Percentiles rank a stretch among this genome's conserved stretches.
phyloP scores from a whole-genome alignment of 768 basidiomycete genomes.

The Leccinum incarnatum region DNA sequence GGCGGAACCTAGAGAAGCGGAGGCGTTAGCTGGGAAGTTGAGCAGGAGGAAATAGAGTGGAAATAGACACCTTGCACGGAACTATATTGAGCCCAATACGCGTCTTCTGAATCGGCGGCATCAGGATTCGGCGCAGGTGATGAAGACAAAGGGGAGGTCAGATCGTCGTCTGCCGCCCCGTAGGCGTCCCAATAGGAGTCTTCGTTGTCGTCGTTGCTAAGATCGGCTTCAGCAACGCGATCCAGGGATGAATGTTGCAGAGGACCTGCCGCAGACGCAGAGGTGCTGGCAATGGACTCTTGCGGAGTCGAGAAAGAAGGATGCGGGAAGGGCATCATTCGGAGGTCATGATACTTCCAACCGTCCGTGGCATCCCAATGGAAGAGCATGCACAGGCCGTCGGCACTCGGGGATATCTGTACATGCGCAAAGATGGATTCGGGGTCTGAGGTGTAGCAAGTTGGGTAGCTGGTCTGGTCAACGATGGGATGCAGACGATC shows the following conservation, averaged over 20 bases:
- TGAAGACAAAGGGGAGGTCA: conserved; percentile 11
- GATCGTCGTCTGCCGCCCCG: conserved; percentile 36
- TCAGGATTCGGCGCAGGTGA: conserved; percentile 16
- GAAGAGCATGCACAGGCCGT: conserved; percentile 61
- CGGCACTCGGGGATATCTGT: conserved; percentile 37
- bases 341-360: conserved; percentile 73
- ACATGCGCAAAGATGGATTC: conserved; percentile 59
- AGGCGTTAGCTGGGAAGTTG: conserved; percentile 5
- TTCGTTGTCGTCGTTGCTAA: conserved; percentile 36
- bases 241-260: background rate
- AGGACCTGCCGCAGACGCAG: conserved; percentile 14
- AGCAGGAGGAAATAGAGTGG: conserved; percentile 13
- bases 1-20: conserved; percentile 50
- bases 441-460: conserved; percentile 44
- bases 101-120: conserved; percentile 44
- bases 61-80: conserved; percentile 56
- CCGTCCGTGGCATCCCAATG: conserved; percentile 53
- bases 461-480: conserved; percentile 30
- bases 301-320: conserved; percentile 30
- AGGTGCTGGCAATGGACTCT: conserved; percentile 25
- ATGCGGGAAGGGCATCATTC: conserved; percentile 69
- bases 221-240: conserved; percentile 11
- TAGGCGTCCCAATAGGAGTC: conserved; percentile 73
- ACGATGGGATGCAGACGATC: conserved; percentile 33
- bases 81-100: conserved; percentile 76